These are phyloP conservation scores for Termitomyces sp. DNA, from an alignment of 768 basidiomycete species.

Conservation along the genomic window DNA sequence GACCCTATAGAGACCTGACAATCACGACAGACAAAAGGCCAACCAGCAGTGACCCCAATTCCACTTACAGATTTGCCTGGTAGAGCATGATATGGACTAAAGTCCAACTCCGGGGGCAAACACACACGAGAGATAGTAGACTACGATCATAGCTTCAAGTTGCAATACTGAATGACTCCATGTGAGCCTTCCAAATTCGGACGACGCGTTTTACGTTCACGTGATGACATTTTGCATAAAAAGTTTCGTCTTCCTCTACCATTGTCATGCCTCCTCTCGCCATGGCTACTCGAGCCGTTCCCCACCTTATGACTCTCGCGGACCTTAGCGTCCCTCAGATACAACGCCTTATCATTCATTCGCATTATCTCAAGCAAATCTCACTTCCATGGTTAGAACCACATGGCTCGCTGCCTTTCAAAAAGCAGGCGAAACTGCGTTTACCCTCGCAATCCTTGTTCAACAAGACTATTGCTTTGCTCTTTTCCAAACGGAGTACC, in stretches of 20 bases:
- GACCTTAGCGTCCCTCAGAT: constrained; percentile 82
- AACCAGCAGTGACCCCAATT: too few species aligned
- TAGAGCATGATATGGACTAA: too few species aligned
- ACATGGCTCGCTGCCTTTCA: constrained; percentile 29
- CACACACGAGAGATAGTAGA: too few species aligned
- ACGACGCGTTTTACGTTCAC: constrained; percentile 3
- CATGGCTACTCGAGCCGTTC: constrained; percentile 27
- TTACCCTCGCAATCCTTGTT: constrained; percentile 73
- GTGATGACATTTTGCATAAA: background rate
- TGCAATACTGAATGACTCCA: too few species aligned
- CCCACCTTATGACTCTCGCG: constrained; percentile 84
- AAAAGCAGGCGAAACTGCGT: constrained; percentile 34
- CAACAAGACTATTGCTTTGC: constrained; percentile 79
- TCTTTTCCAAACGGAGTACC: constrained; percentile 93
- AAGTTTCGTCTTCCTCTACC: background rate
- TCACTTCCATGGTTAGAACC: constrained; percentile 68
- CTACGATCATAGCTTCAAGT: too few species aligned
- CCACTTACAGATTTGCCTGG: too few species aligned
- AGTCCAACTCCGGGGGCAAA: too few species aligned
- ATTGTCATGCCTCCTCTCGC: background rate
- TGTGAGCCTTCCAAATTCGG: background rate
- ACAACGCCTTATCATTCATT: constrained; percentile 53
- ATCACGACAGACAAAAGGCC: too few species aligned
- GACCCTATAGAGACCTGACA: too few species aligned
- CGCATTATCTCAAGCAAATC: constrained; percentile 56